These are phyloP conservation scores for Hyphopichia buzzinii DNA, from an alignment of 1,139 yeast genomes.

Conservation along the genomic window DNA sequence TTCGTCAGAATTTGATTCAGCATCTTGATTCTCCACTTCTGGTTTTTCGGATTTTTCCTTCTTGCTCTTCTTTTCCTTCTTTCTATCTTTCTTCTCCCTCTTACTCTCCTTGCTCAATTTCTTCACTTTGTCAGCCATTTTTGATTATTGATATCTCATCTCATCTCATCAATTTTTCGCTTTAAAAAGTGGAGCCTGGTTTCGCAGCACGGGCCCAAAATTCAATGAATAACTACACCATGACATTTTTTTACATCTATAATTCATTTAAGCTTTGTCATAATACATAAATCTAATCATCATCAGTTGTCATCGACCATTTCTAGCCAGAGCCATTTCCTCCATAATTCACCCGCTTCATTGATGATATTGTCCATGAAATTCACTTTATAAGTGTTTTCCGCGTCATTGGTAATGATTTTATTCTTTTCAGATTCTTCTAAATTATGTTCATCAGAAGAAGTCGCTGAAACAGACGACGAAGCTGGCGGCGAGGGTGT, in stretches of 20 bases:
- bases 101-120: conserved; percentile 20
- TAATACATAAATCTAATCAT: not conserved
- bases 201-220: not conserved
- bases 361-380: conserved; percentile 68
- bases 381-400: conserved; percentile 37
- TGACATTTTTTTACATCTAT: too few species aligned
- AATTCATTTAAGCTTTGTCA: not conserved
- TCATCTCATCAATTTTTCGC: conserved; percentile 5
- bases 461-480: conserved; percentile 12
- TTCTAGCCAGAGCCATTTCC: conserved; percentile 80
- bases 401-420: conserved; percentile 36
- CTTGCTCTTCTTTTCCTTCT: conserved; percentile 19
- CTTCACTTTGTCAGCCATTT: conserved; percentile 8
- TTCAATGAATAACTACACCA: too few species aligned
- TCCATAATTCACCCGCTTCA: conserved; percentile 88
- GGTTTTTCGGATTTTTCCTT: conserved; percentile 14
- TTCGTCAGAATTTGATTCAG: conserved; percentile 10
- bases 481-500: conserved; percentile 8
- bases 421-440: conserved; percentile 7
- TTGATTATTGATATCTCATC: conserved; percentile 3
- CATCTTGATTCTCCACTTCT: conserved; percentile 14
- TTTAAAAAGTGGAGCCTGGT: not conserved
- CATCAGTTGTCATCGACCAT: conserved; percentile 46
- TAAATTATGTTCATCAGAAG: conserved; percentile 9
- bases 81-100: conserved; percentile 24